Percentiles rank a stretch among this genome's conserved stretches.
Conservation (phyloP, 306 rosid genomes). For the Chamaecrista fasciculata region DNA sequence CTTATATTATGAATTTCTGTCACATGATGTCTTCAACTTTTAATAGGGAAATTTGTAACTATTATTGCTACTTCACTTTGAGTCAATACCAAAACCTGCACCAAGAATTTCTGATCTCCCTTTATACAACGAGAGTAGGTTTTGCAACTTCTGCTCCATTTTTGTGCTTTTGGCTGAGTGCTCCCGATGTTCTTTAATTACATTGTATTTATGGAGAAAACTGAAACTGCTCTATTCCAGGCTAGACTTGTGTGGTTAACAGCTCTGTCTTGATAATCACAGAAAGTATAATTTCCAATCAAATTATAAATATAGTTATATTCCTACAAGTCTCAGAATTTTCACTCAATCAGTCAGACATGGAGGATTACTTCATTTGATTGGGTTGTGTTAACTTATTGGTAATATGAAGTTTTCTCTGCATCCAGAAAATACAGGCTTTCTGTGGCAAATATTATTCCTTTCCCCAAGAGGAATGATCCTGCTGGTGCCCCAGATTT, state of each 20-base stretch:
- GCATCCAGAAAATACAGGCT: conserved; percentile 79
- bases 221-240: neutral
- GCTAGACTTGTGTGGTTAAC: neutral
- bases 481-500: conserved; percentile 70
- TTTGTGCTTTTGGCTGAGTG: neutral
- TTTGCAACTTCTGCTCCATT: neutral
- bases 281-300: too few species aligned
- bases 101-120: neutral
- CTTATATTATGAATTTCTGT: conserved; percentile 13
- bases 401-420: conserved; percentile 17
- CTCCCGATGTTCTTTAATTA: neutral
- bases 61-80: neutral
- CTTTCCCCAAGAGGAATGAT: conserved; percentile 88
- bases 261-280: neutral
- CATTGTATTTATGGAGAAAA: neutral
- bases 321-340: too few species aligned
- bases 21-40: neutral
- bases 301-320: too few species aligned
- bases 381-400: neutral
- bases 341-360: too few species aligned
- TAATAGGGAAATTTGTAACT: conserved; percentile 9
- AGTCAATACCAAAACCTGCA: neutral
- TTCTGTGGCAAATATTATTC: conserved; percentile 77
- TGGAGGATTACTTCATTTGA: neutral
- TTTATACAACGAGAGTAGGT: neutral